Evolutionary conservation across 73 alveolate species (phyloP), one percentile per base, ranked within the genome.

Genomic region (Tetrahymena thermophila): DNA sequence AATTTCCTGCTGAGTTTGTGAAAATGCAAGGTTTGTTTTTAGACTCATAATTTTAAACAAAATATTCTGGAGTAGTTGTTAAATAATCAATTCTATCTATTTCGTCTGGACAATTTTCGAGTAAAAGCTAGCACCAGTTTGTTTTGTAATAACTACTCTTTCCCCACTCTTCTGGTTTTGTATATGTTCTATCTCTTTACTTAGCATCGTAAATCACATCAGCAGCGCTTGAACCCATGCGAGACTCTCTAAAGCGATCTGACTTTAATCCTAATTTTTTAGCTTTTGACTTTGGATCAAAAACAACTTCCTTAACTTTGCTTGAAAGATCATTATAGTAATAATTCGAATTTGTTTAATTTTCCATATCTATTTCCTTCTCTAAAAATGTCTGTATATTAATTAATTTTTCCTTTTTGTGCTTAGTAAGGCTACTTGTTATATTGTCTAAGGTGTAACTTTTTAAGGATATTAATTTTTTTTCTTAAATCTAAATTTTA

Each of bases 41-140:
- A 58, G 42, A 93, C 94, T 98, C 98, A 85, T 94, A 98, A 85
- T 94, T 94, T 94, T 97, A 95, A 31, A 95, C 96, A 93, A 98
- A 98, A 93, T 98, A 97, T 35, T 98, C 98, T 7, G 95, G 58
- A 11, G 95, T 95, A 31, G 94, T 85, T 89, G 95, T 95, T 21
- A 56, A 56, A 17, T 94, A 94, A 95, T 95, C 95, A 23, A 95
- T 93, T 50, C 95, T 85, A 19, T 89, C 97, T 34, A 95, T 50
- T 44, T 93, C 84, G 25, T 56, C 85, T 85, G 93, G 94, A 85
- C 97, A 71, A 8, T 71, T 71, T 31, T 71, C 89, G 4, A 71
- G 89, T 34, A 71, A 71, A 71, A 71, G 89, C 89, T 71, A 71
- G 89, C 89, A 71, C 89, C 89, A 71, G 37, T 95, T 85, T 43